Evolutionary conservation across 202 grass and related monocot species (phyloP).

Genomic region (Saccharum hybrid): DNA sequence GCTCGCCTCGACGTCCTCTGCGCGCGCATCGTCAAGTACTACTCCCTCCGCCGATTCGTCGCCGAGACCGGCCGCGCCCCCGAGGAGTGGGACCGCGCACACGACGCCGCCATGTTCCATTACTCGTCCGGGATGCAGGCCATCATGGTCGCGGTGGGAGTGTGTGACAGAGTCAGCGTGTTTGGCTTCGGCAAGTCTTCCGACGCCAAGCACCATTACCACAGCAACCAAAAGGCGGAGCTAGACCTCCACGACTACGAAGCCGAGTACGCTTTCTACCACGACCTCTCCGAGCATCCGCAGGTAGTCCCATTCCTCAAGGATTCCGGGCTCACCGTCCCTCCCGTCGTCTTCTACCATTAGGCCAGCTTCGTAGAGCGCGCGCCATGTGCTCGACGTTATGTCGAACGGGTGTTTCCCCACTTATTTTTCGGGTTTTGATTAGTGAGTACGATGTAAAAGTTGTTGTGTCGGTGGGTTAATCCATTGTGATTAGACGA

Average conservation of each 20-base stretch:
- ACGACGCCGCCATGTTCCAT: slow-evolving; percentile 75
- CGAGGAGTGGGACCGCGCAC: slow-evolving; percentile 64
- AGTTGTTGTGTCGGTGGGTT: slow-evolving; percentile 21
- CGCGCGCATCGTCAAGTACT: slow-evolving; percentile 83
- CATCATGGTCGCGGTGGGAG: slow-evolving; percentile 80
- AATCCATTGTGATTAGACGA: slow-evolving; percentile 46
- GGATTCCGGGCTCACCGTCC: slow-evolving; percentile 64
- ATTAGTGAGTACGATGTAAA: slow-evolving; percentile 38
- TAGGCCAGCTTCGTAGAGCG: slow-evolving; percentile 34
- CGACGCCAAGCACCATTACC: slow-evolving; percentile 92
- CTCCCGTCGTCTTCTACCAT: slow-evolving; percentile 77
- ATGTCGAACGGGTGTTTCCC: slow-evolving; percentile 19
- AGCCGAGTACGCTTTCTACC: slow-evolving; percentile 90
- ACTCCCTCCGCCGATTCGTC: slow-evolving; percentile 84
- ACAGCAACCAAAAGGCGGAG: slow-evolving; percentile 87
- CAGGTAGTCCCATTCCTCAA: slow-evolving; percentile 88
- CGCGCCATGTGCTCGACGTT: slow-evolving; percentile 38
- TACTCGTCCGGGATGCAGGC: slow-evolving; percentile 97
- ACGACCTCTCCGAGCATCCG: slow-evolving; percentile 63
- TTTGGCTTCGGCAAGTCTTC: slow-evolving; percentile 80
- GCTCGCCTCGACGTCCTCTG: slow-evolving; percentile 84
- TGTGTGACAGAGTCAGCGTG: slow-evolving; percentile 78
- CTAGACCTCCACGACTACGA: slow-evolving; percentile 94
- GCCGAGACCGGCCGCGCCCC: slow-evolving; percentile 50
- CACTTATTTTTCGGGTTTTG: too few species aligned